Conservation (phyloP, 176 grass and related monocot species). For the Dactylis glomerata region DNA sequence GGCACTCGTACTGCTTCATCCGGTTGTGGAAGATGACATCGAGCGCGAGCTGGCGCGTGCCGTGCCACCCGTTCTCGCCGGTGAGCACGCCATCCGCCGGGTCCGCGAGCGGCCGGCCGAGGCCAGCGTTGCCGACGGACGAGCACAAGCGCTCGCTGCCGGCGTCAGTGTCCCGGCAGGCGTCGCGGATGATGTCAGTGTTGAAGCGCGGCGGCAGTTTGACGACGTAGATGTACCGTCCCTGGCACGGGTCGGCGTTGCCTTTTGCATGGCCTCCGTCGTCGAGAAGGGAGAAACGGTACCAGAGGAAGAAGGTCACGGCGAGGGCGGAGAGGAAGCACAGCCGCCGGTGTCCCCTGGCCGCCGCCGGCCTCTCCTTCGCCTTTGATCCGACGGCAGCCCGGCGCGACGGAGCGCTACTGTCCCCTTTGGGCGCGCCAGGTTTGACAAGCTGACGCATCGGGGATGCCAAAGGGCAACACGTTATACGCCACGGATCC, state of each 20-base stretch:
- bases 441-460: background rate
- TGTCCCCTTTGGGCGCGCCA: background rate
- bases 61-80: slow-evolving; percentile 53
- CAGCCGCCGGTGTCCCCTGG: background rate
- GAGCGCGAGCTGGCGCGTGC: slow-evolving; percentile 50
- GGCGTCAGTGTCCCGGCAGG: slow-evolving; percentile 31
- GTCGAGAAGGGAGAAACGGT: background rate
- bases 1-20: slow-evolving; percentile 67
- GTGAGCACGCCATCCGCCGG: slow-evolving; percentile 34
- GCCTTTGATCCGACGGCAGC: background rate
- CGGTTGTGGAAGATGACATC: slow-evolving; percentile 72
- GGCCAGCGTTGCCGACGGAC: slow-evolving; percentile 33
- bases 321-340: background rate
- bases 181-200: slow-evolving; percentile 46
- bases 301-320: background rate
- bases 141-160: slow-evolving; percentile 41
- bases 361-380: background rate
- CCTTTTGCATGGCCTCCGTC: background rate
- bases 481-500: background rate
- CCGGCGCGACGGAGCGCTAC: background rate
- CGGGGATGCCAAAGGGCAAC: background rate
- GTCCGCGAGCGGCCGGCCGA: slow-evolving; percentile 46
- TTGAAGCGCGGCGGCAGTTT: slow-evolving; percentile 63
- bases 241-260: background rate
- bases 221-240: slow-evolving; percentile 57